Conservation (phyloP, 495 filamentous ascomycete genomes). For the Xanthoparmelia taractica region DNA sequence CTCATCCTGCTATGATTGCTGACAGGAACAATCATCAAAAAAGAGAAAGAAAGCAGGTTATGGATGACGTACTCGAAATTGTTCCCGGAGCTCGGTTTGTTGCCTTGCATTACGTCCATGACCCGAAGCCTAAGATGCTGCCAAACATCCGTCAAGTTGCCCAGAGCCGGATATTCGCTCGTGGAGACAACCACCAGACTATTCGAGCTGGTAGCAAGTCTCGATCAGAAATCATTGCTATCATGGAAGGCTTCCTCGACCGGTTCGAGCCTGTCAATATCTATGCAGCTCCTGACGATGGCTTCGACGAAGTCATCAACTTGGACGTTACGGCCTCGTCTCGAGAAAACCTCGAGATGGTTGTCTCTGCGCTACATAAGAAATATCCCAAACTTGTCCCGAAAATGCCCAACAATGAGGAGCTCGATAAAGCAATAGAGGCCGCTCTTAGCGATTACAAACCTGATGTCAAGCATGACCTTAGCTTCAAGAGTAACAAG, state of each 20-base stretch:
- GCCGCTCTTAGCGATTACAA: conserved; percentile 69
- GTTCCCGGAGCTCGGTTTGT: conserved; percentile 61
- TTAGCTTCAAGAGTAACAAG: conserved; percentile 45
- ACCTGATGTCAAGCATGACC: conserved; percentile 65
- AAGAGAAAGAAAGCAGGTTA: conserved; percentile 79
- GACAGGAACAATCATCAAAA: conserved; percentile 90
- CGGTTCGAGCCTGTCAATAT: conserved; percentile 74
- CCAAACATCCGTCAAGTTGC: conserved; percentile 67
- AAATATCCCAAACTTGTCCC: conserved; percentile 68
- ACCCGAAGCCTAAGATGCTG: conserved; percentile 48
- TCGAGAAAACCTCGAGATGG: conserved; percentile 76
- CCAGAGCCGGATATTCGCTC: conserved; percentile 65
- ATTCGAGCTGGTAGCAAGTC: conserved; percentile 72
- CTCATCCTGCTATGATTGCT: conserved; percentile 68
- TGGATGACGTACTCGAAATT: conserved; percentile 61
- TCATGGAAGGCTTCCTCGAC: conserved; percentile 89
- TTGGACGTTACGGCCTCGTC: conserved; percentile 70
- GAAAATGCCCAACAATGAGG: conserved; percentile 60
- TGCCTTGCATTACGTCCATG: conserved; percentile 88
- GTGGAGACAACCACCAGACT: conserved; percentile 96
- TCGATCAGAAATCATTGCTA: conserved; percentile 62
- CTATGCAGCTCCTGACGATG: conserved; percentile 56
- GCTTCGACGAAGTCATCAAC: conserved; percentile 76
- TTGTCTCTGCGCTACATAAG: conserved; percentile 59
- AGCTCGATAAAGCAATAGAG: conserved; percentile 74